Evolutionary conservation across 805 yeast species (phyloP).

Genomic region (Yarrowia keelungensis): DNA sequence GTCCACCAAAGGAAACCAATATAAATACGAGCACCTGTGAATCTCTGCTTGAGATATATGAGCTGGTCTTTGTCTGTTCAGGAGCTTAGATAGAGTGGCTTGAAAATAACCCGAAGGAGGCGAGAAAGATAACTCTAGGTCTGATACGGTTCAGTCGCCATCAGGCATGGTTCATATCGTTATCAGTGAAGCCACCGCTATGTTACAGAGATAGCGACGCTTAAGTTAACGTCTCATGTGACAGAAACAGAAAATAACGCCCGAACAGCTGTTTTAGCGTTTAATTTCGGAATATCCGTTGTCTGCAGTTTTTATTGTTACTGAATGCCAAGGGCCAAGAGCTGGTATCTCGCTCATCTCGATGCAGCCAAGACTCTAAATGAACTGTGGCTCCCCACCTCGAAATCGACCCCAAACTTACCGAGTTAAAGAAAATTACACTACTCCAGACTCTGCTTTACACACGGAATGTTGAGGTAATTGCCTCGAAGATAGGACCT

Average conservation of each 20-base stretch:
- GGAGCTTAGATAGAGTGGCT: constrained; percentile 38
- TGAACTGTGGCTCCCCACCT: constrained; percentile 8
- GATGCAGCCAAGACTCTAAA: constrained; percentile 32
- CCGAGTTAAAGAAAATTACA: background rate
- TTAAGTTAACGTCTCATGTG: background rate
- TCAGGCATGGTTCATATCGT: constrained; percentile 12
- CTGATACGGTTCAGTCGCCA: constrained; percentile 11
- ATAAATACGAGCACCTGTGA: constrained; percentile 7
- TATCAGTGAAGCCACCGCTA: constrained; percentile 5
- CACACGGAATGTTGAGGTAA: constrained; percentile 19
- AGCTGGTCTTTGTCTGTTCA: background rate
- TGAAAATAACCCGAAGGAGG: constrained; percentile 23
- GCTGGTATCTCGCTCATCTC: constrained; percentile 1
- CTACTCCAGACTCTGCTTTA: constrained; percentile 8
- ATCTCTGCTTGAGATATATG: constrained; percentile 6
- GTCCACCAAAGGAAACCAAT: constrained; percentile 7
- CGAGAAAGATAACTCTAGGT: constrained; percentile 5
- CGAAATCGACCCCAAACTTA: background rate
- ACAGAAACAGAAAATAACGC: background rate
- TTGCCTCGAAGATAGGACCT: constrained; percentile 13
- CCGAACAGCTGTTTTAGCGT: background rate
- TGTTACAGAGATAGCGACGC: constrained; percentile 7
- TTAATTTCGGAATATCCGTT: background rate
- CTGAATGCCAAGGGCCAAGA: constrained; percentile 8
- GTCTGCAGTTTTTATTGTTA: background rate